Base-by-base conservation (phyloP, 805 yeast species). In the Yamadazyma phyllophila region DNA sequence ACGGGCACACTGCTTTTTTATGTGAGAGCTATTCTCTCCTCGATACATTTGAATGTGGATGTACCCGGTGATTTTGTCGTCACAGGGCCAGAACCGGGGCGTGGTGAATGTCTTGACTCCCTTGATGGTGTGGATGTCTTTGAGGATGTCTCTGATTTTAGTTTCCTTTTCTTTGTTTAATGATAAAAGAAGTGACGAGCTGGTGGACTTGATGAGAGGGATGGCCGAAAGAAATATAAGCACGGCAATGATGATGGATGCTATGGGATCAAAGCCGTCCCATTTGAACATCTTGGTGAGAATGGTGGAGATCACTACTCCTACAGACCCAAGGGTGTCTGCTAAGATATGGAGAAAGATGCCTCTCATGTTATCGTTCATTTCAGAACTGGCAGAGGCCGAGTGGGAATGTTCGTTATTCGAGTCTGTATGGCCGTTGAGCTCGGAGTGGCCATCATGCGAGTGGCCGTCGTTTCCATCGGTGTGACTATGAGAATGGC, bases 291-390 rank as follows among this genome's bases (percentile, higher is more conserved):
- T 57, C 47, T 83, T 80, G 7, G 92, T 86, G 33, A 94, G 66
- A 4, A 89, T 44, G 0, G 99, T 92, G 0, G 97, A 90, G 1
- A 89, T 64, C n/a, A 94, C 91, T 13, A 95, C 99, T 6, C 98
- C 98, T 0, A 91, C 96, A 0, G 98, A 92, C 0, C 99, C 99
- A 34, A 94, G 69, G 0, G 98, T 91, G 58, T 94, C 99, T 0
- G 99, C 99, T 37, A 94, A 61, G 26, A 94, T 87, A 56, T 94
- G 99, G 37, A 94, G 69, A 58, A 94, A 94, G 4, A 94, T 88
- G 11, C 99, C 99, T 47, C 85, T 82, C 95, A 92, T 87, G 62
- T 92, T 92, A 53, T 79, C 82, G 50, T 73, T 76, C 62, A 71
- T 59, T 14, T 46, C 53, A 34, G 16, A 7, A 11, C 29, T 3